Evolutionary conservation across 2,329 filamentous ascomycete genomes (phyloP).

Genomic region (Alternaria sp.): DNA sequence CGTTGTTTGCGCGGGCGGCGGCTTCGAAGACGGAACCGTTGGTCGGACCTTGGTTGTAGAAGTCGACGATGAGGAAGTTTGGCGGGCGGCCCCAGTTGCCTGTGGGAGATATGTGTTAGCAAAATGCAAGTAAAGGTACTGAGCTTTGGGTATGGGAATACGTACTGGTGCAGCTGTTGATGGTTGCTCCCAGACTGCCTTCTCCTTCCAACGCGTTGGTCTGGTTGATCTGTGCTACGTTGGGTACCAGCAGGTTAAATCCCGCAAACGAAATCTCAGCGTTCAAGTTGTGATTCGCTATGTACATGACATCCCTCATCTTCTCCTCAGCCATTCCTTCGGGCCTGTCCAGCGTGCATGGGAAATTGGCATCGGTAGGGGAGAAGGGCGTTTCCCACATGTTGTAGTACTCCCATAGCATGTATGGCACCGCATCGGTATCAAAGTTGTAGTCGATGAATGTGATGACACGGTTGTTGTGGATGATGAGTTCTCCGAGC

Average conservation of each 20-base stretch:
- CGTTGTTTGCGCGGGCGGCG: slow-evolving; percentile 68
- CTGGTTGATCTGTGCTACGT: slow-evolving; percentile 45
- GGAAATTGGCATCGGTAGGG: slow-evolving; percentile 72
- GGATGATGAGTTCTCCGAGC: slow-evolving; percentile 66
- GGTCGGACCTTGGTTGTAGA: slow-evolving; percentile 49
- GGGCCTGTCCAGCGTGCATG: slow-evolving; percentile 80
- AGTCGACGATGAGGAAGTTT: slow-evolving; percentile 55
- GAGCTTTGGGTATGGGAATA: background rate
- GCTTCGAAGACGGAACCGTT: slow-evolving; percentile 54
- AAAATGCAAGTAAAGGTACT: background rate
- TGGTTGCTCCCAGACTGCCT: slow-evolving; percentile 48
- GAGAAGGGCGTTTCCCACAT: slow-evolving; percentile 94
- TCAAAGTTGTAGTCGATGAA: slow-evolving; percentile 66
- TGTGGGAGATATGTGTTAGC: slow-evolving; percentile 17
- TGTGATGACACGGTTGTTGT: slow-evolving; percentile 50
- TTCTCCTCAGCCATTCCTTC: slow-evolving; percentile 67
- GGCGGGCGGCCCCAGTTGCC: slow-evolving; percentile 50
- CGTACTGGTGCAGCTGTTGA: slow-evolving; percentile 48
- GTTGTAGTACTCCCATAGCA: slow-evolving; percentile 87
- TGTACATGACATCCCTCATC: slow-evolving; percentile 71
- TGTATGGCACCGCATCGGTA: slow-evolving; percentile 79
- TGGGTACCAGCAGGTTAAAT: slow-evolving; percentile 47
- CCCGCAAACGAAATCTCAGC: slow-evolving; percentile 63
- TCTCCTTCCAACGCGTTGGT: slow-evolving; percentile 49
- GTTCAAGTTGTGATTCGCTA: slow-evolving; percentile 94